phyloP scores from a whole-genome alignment of 306 rosid genomes.

The Acacia confusa region DNA sequence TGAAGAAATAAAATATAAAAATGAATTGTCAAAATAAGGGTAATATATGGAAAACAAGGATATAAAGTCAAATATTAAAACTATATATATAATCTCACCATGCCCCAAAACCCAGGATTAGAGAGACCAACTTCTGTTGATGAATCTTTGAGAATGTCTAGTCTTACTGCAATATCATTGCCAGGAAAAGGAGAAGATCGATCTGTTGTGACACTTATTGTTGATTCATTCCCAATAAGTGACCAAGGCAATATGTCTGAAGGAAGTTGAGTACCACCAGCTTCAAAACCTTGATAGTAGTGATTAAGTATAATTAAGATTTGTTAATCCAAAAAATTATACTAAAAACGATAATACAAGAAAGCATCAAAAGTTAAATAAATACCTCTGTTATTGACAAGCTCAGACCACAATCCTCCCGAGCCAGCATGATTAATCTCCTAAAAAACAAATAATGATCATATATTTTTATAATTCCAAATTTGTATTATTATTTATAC shows the following conservation, averaged over 20 bases:
- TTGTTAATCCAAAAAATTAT: too few relatives aligned
- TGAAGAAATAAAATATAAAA: too few relatives aligned
- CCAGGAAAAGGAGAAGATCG: conserved; percentile 55
- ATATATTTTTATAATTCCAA: too few relatives aligned
- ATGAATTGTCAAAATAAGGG: too few relatives aligned
- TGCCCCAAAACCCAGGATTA: conserved; percentile 52
- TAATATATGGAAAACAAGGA: too few relatives aligned
- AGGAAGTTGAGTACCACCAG: background rate
- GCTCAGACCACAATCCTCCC: too few relatives aligned
- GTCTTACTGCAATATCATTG: conserved; percentile 53
- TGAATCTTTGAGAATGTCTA: conserved; percentile 54
- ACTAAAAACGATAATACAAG: too few relatives aligned
- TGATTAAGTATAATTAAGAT: background rate
- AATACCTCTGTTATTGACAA: too few relatives aligned
- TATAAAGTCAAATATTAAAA: background rate
- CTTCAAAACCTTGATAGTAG: background rate
- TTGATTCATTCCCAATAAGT: background rate
- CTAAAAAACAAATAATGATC: too few relatives aligned
- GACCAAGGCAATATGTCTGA: background rate
- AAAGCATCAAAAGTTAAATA: too few relatives aligned
- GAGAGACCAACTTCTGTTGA: conserved; percentile 60
- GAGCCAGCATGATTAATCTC: too few relatives aligned
- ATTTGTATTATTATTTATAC: too few relatives aligned
- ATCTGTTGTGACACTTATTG: conserved; percentile 42
- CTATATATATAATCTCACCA: conserved; percentile 45